Percentiles rank a stretch among this genome's conserved stretches.
These are phyloP conservation scores for Botrytis tulipae DNA, from an alignment of 2,329 filamentous ascomycete genomes.

Conservation along the genomic window DNA sequence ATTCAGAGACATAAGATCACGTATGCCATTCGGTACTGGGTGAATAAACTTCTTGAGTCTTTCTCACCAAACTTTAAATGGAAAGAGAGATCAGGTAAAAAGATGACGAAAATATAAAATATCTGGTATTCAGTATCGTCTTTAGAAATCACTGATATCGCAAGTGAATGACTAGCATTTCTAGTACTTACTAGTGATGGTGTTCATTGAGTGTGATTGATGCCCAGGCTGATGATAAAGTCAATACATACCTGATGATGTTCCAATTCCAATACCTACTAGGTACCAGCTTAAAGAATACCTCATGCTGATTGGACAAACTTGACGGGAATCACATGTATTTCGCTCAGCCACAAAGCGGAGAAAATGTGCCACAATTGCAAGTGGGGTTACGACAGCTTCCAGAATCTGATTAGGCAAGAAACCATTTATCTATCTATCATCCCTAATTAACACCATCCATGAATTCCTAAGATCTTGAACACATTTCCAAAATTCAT, in stretches of 20 bases:
- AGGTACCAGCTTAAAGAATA: background rate
- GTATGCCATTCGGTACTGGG: background rate
- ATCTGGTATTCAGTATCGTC: background rate
- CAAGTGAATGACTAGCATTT: background rate
- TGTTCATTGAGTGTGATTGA: background rate
- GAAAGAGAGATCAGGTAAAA: background rate
- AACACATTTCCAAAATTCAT: background rate
- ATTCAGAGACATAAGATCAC: background rate
- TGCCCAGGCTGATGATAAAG: background rate
- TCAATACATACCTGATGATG: background rate
- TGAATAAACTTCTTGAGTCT: background rate
- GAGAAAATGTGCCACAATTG: conserved; percentile 6
- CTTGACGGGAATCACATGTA: background rate
- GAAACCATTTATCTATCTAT: background rate
- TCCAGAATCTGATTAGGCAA: conserved; percentile 8
- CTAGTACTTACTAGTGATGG: background rate
- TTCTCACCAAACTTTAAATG: background rate
- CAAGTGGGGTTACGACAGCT: conserved; percentile 11
- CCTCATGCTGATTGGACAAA: background rate
- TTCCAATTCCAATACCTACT: background rate
- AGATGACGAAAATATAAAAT: background rate
- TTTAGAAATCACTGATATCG: background rate
- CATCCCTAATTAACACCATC: conserved; percentile 12
- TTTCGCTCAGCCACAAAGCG: background rate
- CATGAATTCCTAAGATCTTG: background rate